Conservation (phyloP, 805 yeast genomes). For the Torulaspora delbrueckii region DNA sequence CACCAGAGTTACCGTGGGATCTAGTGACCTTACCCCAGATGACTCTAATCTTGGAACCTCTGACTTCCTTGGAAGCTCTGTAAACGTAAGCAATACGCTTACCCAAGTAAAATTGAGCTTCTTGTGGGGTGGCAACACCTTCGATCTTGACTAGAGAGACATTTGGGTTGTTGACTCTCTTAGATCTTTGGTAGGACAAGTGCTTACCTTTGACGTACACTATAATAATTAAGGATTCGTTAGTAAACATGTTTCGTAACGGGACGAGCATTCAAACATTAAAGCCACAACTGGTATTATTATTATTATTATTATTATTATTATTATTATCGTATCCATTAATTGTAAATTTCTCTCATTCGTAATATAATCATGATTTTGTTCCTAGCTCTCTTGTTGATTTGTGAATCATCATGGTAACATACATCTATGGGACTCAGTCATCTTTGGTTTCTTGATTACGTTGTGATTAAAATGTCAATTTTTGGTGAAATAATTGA, state of each 20-base stretch:
- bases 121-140: conserved; percentile 88
- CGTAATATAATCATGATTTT: background rate
- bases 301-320: too few relatives aligned
- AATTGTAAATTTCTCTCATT: too few relatives aligned
- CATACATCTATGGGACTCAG: conserved; percentile 98
- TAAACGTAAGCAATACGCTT: conserved; percentile 99
- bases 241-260: conserved; percentile 10
- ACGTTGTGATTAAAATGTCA: background rate
- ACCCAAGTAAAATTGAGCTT: conserved; percentile 98
- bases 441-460: conserved; percentile 51
- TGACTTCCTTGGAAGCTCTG: conserved; percentile 96
- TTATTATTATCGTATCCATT: too few relatives aligned
- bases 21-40: conserved; percentile 99
- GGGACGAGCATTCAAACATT: background rate
- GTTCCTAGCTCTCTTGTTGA: background rate
- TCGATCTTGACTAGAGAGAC: conserved; percentile 95
- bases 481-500: background rate
- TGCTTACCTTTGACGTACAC: conserved; percentile 99
- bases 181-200: conserved; percentile 99
- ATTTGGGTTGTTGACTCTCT: conserved; percentile 97
- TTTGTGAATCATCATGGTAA: conserved; percentile 25
- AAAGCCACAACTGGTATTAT: too few relatives aligned
- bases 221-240: conserved; percentile 31
- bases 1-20: conserved; percentile 98
- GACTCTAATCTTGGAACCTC: conserved; percentile 99